These are phyloP conservation scores for Phialemoniopsis sp. DNA, from an alignment of 2,329 filamentous ascomycete genomes.

Conservation along the genomic window DNA sequence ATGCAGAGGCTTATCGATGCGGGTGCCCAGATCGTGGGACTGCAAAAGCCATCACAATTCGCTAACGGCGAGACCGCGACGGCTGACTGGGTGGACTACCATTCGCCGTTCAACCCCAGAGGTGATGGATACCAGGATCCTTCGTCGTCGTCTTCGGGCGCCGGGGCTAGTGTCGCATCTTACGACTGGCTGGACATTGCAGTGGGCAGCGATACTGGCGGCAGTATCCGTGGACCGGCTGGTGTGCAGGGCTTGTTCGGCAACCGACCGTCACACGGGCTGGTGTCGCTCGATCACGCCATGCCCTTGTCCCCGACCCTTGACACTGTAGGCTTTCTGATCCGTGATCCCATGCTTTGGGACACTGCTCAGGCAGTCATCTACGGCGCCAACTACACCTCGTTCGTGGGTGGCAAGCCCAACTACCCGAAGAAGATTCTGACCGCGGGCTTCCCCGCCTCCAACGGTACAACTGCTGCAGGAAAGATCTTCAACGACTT, in stretches of 20 bases:
- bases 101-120: conserved; percentile 34
- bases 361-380: conserved; percentile 23
- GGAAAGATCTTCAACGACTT: conserved; percentile 19
- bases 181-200: conserved; percentile 27
- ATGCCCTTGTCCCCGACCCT: conserved; percentile 34
- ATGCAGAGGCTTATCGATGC: conserved; percentile 55
- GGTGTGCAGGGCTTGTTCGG: conserved; percentile 35
- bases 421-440: conserved; percentile 23
- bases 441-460: conserved; percentile 19
- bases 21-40: conserved; percentile 46
- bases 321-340: conserved; percentile 39
- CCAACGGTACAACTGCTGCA: conserved; percentile 2
- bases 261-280: conserved; percentile 34
- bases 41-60: conserved; percentile 41
- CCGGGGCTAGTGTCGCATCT: conserved; percentile 24
- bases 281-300: conserved; percentile 33
- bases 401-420: conserved; percentile 11
- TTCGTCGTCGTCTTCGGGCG: conserved; percentile 32
- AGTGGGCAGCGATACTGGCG: conserved; percentile 21
- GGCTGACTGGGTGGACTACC: conserved; percentile 35
- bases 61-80: conserved; percentile 36
- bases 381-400: conserved; percentile 27
- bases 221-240: conserved; percentile 6
- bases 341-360: conserved; percentile 28
- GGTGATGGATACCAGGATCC: conserved; percentile 42